Base-by-base conservation (phyloP, 192 early-diverging fungal genomes). In the Irineochytrium annulatum region DNA sequence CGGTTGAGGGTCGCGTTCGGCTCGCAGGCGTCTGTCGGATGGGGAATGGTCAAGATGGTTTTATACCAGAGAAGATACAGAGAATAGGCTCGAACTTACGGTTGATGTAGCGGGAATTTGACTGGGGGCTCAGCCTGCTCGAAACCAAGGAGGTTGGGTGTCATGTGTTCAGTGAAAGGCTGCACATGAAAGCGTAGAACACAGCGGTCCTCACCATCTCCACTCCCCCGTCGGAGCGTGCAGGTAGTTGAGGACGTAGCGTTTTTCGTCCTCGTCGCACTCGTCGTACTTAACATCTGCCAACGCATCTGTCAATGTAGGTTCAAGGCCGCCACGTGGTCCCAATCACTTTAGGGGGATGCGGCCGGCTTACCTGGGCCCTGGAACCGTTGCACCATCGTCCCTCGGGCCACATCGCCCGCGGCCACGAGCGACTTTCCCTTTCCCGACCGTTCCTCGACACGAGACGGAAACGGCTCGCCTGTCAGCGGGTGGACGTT, bases 141-240 rank as follows among this genome's bases (percentile, higher is more conserved):
- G 45, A 43, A 17, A 32, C 16, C 22, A 56, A 57, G 22, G 19
- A 59, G 16, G 22, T 31, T 13, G 22, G 24, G 24, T 3, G 13
- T 17, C 43, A 6, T 20, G 19, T 53, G 17, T 55, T 59, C 8
- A 11, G 20, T 19, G 11, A n/a, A n/a, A n/a, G n/a, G n/a, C n/a
- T n/a, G n/a, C n/a, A n/a, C n/a, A n/a, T n/a, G n/a, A n/a, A n/a
- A n/a, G n/a, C n/a, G n/a, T n/a, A n/a, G n/a, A n/a, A n/a, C n/a
- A n/a, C n/a, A n/a, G n/a, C n/a, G n/a, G n/a, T n/a, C 14, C 57
- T 4, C 62, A 70, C 73, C 73, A 74, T 57, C 53, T 71, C 73
- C 73, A 74, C 22, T 74, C 69, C 1, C 8, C 31, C 1, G 57
- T 19, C 14, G 63, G 64, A 56, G 57, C 39, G 19, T 62, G 56